Base-by-base conservation (phyloP, 2,329 filamentous ascomycete genomes). In the Boeremia lycopersici region DNA sequence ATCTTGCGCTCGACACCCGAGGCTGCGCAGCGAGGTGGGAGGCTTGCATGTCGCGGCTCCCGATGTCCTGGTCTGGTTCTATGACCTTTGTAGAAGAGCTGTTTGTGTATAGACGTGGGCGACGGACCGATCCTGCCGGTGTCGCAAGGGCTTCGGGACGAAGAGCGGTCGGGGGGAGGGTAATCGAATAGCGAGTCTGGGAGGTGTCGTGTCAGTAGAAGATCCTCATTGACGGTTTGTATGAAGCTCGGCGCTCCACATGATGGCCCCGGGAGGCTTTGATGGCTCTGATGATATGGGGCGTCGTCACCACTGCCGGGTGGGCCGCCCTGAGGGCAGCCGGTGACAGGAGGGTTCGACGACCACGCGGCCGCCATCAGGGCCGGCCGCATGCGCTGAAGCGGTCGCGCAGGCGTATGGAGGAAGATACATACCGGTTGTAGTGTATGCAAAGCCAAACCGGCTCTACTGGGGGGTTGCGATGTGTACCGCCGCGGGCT, bases 71-170 rank as follows among this genome's bases (percentile, higher is more conserved):
- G 29, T 42, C 43, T 42, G 48, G 28, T 60, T 47, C 41, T 45
- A 53, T 42, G 43, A 56, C 53, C 60, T 65, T 54, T 70, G 59
- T 45, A 59, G 56, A 38, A 57, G 56, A 64, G 42, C 51, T 61
- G 35, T 42, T 56, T 58, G 57, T 63, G 57, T 66, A 47, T 60
- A 44, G 15, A 48, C 56, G 62, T 61, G 52, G 61, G 53, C 55
- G 65, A 60, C 60, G 60, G 63, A 71, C 71, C 68, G 70, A 72
- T 67, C 64, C 69, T 65, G 71, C 71, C 72, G 70, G 72, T 73
- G 73, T 76, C 72, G 72, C 72, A 74, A 75, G 63, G 70, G 67
- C 56, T 57, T 64, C 53, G 68, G 61, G 58, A 63, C 62, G 65
- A 63, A 64, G 59, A 62, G 66, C 65, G 67, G 66, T 65, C 64